These are phyloP conservation scores for Penicillium herquei DNA, from an alignment of 495 filamentous ascomycete species.

Conservation along the genomic window DNA sequence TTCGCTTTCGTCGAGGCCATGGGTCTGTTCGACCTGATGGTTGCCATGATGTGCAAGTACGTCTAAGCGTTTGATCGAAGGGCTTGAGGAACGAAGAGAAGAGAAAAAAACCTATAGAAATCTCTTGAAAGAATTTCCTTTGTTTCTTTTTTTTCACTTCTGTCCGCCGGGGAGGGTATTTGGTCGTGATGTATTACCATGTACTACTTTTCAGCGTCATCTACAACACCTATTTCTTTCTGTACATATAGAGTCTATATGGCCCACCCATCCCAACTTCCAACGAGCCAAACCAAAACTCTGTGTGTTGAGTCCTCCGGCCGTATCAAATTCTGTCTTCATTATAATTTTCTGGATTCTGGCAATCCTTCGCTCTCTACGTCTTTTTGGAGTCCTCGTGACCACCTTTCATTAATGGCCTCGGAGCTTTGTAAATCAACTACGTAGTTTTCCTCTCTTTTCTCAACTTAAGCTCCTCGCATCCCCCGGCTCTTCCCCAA, in stretches of 20 bases:
- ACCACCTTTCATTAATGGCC: too few relatives aligned
- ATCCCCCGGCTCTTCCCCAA: neutral
- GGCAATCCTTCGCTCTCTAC: conserved; percentile 4
- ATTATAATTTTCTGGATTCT: conserved; percentile 7
- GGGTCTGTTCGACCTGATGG: conserved; percentile 90
- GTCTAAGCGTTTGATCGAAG: conserved; percentile 37
- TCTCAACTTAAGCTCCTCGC: neutral
- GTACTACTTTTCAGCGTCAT: conserved; percentile 41
- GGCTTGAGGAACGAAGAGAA: conserved; percentile 18
- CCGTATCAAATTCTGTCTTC: conserved; percentile 18
- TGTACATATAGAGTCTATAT: conserved; percentile 51
- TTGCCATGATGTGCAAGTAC: conserved; percentile 83
- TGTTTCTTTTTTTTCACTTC: conserved; percentile 11
- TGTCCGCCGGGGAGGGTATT: conserved; percentile 34
- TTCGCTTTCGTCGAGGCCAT: conserved; percentile 94
- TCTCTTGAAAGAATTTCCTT: conserved; percentile 17
- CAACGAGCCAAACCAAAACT: conserved; percentile 37
- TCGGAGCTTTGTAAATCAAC: neutral
- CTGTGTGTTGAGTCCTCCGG: conserved; percentile 33
- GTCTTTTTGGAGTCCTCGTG: neutral
- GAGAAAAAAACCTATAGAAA: conserved; percentile 10
- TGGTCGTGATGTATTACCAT: conserved; percentile 41
- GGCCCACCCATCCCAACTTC: conserved; percentile 33
- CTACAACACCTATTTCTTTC: conserved; percentile 37
- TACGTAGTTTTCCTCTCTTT: neutral